Evolutionary conservation across 148 eudicot species (phyloP).

Genomic region (Dysphania ambrosioides): DNA sequence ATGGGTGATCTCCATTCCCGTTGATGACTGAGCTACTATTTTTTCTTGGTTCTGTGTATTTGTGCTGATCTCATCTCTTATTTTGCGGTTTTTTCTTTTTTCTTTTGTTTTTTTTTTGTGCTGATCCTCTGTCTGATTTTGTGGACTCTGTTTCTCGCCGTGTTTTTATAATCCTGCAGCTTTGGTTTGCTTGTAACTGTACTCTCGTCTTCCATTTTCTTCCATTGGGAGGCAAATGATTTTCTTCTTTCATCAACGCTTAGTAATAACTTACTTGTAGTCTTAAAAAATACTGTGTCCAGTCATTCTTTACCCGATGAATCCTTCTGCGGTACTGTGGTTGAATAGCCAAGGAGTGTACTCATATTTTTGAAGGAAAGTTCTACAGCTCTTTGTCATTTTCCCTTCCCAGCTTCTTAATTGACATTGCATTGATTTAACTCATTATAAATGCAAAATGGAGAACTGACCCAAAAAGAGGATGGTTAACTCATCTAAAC

Average conservation of each 20-base stretch:
- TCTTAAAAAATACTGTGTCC: too few relatives aligned
- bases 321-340: neutral
- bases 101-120: neutral
- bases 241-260: too few relatives aligned
- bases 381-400: neutral
- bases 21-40: neutral
- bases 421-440: neutral
- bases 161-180: constrained; percentile 1
- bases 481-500: neutral
- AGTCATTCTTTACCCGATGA: neutral
- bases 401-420: neutral
- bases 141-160: too few relatives aligned
- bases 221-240: neutral
- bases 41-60: too few relatives aligned
- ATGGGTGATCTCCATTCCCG: neutral
- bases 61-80: too few relatives aligned
- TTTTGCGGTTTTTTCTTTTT: neutral
- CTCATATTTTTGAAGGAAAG: neutral
- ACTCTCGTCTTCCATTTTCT: neutral
- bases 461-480: neutral
- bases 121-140: too few relatives aligned
- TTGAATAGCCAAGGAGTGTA: neutral
- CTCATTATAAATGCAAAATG: neutral
- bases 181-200: constrained; percentile 4
- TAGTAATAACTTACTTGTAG: too few relatives aligned